These are phyloP conservation scores for Picea glauca DNA, from an alignment of 75 land plant genomes.

Conservation along the genomic window DNA sequence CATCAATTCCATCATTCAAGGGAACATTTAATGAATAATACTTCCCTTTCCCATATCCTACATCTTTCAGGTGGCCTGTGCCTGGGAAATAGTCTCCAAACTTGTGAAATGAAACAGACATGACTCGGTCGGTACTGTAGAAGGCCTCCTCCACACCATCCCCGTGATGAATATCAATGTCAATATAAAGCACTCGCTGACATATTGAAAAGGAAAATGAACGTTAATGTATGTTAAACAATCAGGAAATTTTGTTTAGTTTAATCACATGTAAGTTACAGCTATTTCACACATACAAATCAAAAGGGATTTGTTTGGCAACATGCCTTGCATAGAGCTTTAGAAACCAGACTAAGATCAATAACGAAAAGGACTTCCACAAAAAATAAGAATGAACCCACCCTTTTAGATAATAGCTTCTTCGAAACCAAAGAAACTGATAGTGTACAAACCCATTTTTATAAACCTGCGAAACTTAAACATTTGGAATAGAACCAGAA, in stretches of 20 bases:
- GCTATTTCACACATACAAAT: too few relatives aligned
- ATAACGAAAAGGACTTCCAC: not conserved
- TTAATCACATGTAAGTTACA: not conserved
- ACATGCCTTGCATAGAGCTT: not conserved
- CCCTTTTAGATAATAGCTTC: not conserved
- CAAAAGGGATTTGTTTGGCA: not conserved
- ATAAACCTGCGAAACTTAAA: too few relatives aligned
- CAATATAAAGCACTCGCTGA: conserved; percentile 55
- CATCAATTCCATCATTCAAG: conserved; percentile 61
- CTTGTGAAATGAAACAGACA: conserved; percentile 63
- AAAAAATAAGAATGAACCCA: not conserved
- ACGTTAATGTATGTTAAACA: not conserved
- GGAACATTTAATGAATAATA: conserved; percentile 60
- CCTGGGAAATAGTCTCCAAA: conserved; percentile 63
- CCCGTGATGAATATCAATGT: conserved; percentile 70
- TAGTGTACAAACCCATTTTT: too few relatives aligned
- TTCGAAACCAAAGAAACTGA: not conserved
- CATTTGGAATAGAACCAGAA: too few relatives aligned
- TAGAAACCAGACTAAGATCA: not conserved
- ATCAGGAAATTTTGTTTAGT: not conserved
- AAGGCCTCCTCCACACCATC: conserved; percentile 76
- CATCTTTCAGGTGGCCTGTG: conserved; percentile 47
- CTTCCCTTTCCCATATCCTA: conserved; percentile 38
- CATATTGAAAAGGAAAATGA: conserved; percentile 2
- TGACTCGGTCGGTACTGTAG: conserved; percentile 58